Evolutionary conservation across 2,329 filamentous ascomycete species (phyloP).

Genomic region (Thermothelomyces thermophilus): DNA sequence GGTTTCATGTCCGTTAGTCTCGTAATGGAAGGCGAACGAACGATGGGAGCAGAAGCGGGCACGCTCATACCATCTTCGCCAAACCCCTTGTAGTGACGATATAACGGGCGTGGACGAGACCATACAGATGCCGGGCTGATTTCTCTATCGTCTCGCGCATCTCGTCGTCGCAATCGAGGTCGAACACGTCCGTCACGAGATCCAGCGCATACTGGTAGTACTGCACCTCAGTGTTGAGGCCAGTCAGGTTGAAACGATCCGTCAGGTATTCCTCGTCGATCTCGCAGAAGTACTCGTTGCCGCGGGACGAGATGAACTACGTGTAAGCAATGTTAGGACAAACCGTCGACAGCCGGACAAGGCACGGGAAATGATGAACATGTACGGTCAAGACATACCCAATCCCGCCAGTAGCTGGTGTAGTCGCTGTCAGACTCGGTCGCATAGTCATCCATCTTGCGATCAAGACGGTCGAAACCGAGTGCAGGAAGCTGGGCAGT

Average conservation of each 20-base stretch:
- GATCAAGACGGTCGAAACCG: slow-evolving; percentile 23
- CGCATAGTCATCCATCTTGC: slow-evolving; percentile 86
- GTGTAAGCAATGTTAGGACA: slow-evolving; percentile 15
- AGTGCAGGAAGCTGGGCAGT: neutral
- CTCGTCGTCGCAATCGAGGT: slow-evolving; percentile 96
- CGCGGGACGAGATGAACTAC: slow-evolving; percentile 94
- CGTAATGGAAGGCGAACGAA: neutral
- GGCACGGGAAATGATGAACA: neutral
- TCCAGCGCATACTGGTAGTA: slow-evolving; percentile 99
- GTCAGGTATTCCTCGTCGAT: slow-evolving; percentile 99
- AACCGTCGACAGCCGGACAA: neutral
- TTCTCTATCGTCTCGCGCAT: slow-evolving; percentile 98
- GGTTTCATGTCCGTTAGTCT: neutral
- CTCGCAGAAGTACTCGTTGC: slow-evolving; percentile 99
- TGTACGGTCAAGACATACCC: slow-evolving; percentile 58
- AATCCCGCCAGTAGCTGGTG: slow-evolving; percentile 98
- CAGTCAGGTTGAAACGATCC: slow-evolving; percentile 95
- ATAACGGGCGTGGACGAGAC: slow-evolving; percentile 90
- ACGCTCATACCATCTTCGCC: slow-evolving; percentile 76
- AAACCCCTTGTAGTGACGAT: slow-evolving; percentile 93
- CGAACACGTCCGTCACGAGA: slow-evolving; percentile 95
- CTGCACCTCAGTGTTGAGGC: slow-evolving; percentile 92
- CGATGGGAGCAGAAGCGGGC: neutral
- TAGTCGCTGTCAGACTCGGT: slow-evolving; percentile 99
- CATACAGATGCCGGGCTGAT: slow-evolving; percentile 90